A percentile compares a stretch with the other conserved stretches of the same genome.
These are phyloP conservation scores for Chaetoscypha palmicola DNA, from an alignment of 2,329 filamentous ascomycete genomes.

Conservation along the genomic window DNA sequence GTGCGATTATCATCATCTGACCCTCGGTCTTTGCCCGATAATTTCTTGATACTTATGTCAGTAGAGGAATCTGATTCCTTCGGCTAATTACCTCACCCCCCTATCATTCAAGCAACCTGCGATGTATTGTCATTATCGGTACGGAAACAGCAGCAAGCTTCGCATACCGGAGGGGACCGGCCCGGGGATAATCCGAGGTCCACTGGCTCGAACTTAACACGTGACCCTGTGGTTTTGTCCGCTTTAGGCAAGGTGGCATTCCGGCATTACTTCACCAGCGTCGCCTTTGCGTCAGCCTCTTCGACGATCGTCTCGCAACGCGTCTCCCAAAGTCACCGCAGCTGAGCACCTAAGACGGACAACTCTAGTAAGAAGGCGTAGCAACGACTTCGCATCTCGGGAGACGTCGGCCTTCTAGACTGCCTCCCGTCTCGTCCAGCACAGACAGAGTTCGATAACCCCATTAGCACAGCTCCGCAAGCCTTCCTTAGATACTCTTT, in stretches of 20 bases:
- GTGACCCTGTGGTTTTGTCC: too few relatives aligned
- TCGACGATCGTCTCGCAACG: background rate
- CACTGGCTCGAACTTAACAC: too few relatives aligned
- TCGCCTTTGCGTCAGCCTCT: slow-evolving; percentile 1
- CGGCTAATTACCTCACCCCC: too few relatives aligned
- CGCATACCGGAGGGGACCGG: too few relatives aligned
- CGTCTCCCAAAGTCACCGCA: background rate
- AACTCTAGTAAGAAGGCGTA: slow-evolving; percentile 2
- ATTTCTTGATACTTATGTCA: too few relatives aligned
- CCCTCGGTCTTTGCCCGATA: too few relatives aligned
- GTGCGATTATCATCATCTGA: too few relatives aligned
- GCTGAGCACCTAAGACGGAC: background rate
- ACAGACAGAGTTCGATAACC: background rate
- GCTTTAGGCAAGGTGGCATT: background rate
- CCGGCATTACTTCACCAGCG: background rate
- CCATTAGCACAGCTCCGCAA: background rate
- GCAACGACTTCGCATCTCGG: background rate
- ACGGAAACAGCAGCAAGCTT: too few relatives aligned
- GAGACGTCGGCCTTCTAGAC: slow-evolving; percentile 6
- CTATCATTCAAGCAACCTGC: too few relatives aligned
- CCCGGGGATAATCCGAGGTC: too few relatives aligned
- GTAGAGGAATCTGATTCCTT: too few relatives aligned
- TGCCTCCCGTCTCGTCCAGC: background rate
- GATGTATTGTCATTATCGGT: too few relatives aligned
- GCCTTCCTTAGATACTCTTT: background rate